Evolutionary conservation across 2,329 filamentous ascomycete genomes (phyloP).

Genomic region (Thelonectria discophora): DNA sequence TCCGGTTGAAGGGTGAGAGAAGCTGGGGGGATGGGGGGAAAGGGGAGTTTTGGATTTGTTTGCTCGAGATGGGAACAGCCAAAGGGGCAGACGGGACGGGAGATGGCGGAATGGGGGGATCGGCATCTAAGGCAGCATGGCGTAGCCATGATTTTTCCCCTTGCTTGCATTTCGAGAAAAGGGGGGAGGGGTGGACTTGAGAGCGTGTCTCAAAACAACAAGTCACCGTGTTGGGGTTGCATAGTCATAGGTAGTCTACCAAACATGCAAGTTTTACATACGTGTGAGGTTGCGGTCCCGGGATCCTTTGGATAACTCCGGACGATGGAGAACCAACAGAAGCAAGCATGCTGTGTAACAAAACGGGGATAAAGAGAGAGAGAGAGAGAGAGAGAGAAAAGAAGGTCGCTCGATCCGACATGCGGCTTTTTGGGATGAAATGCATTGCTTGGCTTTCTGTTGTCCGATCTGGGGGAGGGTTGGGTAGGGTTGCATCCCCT

Average conservation of each 20-base stretch:
- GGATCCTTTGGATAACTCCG: constrained; percentile 11
- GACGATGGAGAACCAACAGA: neutral
- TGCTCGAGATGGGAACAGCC: constrained; percentile 6
- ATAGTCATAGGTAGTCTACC: too few relatives aligned
- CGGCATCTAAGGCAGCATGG: constrained; percentile 19
- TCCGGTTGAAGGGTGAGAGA: constrained; percentile 12
- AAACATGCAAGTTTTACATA: too few relatives aligned
- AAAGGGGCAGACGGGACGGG: constrained; percentile 10
- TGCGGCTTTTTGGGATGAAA: neutral
- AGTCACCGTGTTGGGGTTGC: neutral
- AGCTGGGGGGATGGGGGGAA: constrained; percentile 9
- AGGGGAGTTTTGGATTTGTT: neutral
- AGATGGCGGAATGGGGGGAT: constrained; percentile 22
- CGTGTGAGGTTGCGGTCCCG: neutral
- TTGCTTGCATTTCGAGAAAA: too few relatives aligned
- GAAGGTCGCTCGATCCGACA: constrained; percentile 5
- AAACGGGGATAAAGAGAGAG: neutral
- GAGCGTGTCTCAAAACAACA: neutral
- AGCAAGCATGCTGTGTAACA: constrained; percentile 7
- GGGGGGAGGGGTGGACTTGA: too few relatives aligned
- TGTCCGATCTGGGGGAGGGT: neutral
- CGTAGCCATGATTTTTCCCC: constrained; percentile 7
- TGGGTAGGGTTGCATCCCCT: constrained; percentile 19
- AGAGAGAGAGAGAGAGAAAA: too few relatives aligned
- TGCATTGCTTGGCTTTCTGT: neutral